phyloP scores from a whole-genome alignment of 495 filamentous ascomycete species.

The Evernia prunastri region DNA sequence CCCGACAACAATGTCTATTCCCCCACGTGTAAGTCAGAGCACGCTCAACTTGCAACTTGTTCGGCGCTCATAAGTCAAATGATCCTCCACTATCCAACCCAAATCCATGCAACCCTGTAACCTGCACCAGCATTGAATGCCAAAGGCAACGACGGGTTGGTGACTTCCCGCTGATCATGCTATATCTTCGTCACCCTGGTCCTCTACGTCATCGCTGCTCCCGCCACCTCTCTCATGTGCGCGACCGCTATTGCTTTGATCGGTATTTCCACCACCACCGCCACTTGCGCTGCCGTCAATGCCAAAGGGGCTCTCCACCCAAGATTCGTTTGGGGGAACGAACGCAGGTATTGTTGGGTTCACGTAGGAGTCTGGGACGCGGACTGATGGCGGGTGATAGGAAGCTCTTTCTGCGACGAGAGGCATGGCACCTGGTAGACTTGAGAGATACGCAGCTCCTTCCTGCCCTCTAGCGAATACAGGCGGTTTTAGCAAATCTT shows the following conservation, averaged over 20 bases:
- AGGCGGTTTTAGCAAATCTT: too few species aligned
- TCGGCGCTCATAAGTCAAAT: too few species aligned
- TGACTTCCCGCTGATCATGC: neutral
- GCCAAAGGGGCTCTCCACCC: neutral
- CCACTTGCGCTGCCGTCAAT: neutral
- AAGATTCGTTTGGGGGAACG: neutral
- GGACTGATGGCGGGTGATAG: neutral
- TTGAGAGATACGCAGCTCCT: neutral
- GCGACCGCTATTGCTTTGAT: too few species aligned
- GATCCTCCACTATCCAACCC: too few species aligned
- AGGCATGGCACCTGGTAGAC: neutral
- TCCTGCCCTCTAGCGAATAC: neutral
- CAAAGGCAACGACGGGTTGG: neutral
- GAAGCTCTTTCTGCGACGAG: neutral
- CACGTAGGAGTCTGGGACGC: neutral
- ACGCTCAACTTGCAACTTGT: neutral
- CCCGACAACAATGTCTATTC: neutral
- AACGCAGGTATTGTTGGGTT: neutral
- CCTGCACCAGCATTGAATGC: neutral
- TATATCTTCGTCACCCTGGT: neutral
- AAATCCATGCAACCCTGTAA: neutral
- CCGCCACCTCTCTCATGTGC: neutral
- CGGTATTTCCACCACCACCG: too few species aligned
- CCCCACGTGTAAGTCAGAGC: neutral
- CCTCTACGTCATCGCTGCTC: neutral